phyloP scores from a whole-genome alignment of 2,329 filamentous ascomycete species.

The Monilinia fructigena region DNA sequence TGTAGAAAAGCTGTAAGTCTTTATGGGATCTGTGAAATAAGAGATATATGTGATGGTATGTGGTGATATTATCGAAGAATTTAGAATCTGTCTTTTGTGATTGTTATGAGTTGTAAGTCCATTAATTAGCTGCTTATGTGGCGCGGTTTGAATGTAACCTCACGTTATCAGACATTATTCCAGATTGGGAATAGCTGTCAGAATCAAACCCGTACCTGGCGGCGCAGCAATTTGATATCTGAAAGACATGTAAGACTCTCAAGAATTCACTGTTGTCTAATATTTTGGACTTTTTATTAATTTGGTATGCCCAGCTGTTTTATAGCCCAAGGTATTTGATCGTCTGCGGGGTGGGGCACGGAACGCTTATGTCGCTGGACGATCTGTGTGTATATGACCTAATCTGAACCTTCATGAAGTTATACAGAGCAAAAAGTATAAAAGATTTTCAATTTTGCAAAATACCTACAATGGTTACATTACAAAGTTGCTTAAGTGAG shows the following conservation, averaged over 20 bases:
- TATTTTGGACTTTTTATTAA: too few species aligned
- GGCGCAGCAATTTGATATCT: neutral
- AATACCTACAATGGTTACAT: too few species aligned
- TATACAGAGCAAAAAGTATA: too few species aligned
- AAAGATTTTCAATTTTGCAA: too few species aligned
- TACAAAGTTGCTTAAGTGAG: too few species aligned
- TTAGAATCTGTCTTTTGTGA: neutral
- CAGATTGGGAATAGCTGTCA: neutral
- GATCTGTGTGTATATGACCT: too few species aligned
- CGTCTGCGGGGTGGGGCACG: neutral
- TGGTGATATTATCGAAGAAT: neutral
- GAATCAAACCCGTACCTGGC: neutral
- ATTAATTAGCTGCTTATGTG: neutral
- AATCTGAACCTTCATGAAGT: too few species aligned
- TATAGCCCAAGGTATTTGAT: neutral
- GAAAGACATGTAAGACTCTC: neutral
- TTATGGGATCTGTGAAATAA: neutral
- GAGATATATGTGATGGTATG: neutral
- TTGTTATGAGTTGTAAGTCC: neutral
- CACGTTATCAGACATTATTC: neutral
- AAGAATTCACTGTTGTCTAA: too few species aligned
- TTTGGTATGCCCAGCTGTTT: too few species aligned
- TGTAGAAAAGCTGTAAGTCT: neutral
- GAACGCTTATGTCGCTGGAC: neutral
- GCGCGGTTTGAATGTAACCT: neutral